Percentiles rank a stretch among this genome's conserved stretches.
Conservation (phyloP, 192 early-diverging fungal species). For the Entomortierella parvispora region DNA sequence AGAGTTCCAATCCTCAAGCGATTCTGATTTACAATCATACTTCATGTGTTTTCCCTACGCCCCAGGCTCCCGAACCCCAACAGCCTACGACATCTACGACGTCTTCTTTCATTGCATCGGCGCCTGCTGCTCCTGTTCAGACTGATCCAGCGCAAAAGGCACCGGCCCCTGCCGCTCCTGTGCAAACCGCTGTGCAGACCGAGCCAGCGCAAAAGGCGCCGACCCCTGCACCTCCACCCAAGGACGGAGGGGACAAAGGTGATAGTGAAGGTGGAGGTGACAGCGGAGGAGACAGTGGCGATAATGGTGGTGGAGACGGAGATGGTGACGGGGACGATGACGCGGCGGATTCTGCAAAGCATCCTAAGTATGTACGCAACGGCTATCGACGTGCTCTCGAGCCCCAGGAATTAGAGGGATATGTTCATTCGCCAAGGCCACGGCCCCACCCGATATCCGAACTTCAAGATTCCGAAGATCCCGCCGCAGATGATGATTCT, state of each 20-base stretch:
- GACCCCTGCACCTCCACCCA: background rate
- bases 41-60: constrained; percentile 10
- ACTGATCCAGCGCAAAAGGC: background rate
- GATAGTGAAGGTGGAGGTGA: background rate
- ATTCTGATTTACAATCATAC: constrained; percentile 39
- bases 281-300: background rate
- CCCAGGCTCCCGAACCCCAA: background rate
- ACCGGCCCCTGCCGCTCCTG: background rate
- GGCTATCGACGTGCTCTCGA: background rate
- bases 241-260: background rate
- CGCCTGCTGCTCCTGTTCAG: background rate
- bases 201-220: background rate
- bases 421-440: too few relatives aligned
- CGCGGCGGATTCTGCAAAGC: background rate
- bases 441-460: too few relatives aligned
- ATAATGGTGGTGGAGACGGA: background rate
- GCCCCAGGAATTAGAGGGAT: background rate
- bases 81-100: background rate
- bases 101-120: background rate
- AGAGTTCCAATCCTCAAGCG: constrained; percentile 39
- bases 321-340: background rate
- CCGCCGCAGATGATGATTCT: too few relatives aligned
- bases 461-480: too few relatives aligned
- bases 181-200: background rate
- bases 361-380: background rate